phyloP scores from a whole-genome alignment of 139 green algal genomes.

The Yamagishiella unicocca region DNA sequence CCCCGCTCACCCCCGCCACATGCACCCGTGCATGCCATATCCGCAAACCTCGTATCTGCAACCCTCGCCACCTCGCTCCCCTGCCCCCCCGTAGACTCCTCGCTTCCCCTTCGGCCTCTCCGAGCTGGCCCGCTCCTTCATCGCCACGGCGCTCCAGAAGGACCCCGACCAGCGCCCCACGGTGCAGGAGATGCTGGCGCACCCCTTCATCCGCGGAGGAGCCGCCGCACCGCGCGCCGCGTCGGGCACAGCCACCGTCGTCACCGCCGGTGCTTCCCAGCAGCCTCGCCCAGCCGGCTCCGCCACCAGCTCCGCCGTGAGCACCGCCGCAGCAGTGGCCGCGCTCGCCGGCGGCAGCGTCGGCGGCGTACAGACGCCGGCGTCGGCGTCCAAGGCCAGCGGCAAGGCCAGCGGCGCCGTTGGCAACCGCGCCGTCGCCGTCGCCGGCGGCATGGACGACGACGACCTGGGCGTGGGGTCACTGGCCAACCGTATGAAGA shows the following conservation, averaged over 20 bases:
- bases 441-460: slow-evolving; percentile 36
- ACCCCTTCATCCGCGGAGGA: slow-evolving; percentile 38
- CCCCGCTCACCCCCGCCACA: no score
- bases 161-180: slow-evolving; percentile 61
- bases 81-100: slow-evolving; percentile 10
- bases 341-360: background rate
- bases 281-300: background rate
- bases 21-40: no score
- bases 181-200: slow-evolving; percentile 52
- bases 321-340: background rate
- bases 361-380: background rate
- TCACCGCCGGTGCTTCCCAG: background rate
- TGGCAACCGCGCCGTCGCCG: slow-evolving; percentile 15
- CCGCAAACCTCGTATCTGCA: no score
- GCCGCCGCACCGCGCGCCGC: background rate
- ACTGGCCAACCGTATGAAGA: slow-evolving; percentile 41
- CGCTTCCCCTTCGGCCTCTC: slow-evolving; percentile 61
- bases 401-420: background rate
- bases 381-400: background rate
- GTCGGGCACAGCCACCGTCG: background rate
- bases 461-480: slow-evolving; percentile 12
- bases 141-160: slow-evolving; percentile 72
- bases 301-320: background rate
- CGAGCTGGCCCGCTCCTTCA: slow-evolving; percentile 63
- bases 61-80: background rate